Evolutionary conservation across 345 rosid species (phyloP).

Genomic region (Acer yangbiense): DNA sequence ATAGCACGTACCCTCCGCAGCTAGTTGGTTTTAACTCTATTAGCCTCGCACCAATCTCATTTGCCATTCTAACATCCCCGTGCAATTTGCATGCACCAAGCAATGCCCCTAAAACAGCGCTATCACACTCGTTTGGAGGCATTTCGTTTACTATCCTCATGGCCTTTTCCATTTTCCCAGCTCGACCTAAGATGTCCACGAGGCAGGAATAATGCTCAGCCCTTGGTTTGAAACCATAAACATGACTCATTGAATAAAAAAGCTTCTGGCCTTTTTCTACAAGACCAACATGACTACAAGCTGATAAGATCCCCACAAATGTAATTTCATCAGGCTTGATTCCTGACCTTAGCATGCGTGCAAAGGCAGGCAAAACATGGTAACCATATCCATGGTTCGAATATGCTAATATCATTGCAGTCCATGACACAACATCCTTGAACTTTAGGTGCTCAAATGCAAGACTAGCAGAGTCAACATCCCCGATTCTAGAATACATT

Average conservation of each 20-base stretch:
- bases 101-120: conserved; percentile 43
- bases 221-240: conserved; percentile 35
- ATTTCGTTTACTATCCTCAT: conserved; percentile 32
- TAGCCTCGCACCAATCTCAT: conserved; percentile 28
- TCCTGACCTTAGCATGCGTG: conserved; percentile 37
- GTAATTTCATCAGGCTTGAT: conserved; percentile 43
- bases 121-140: conserved; percentile 33
- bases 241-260: conserved; percentile 35
- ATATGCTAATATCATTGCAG: conserved; percentile 47
- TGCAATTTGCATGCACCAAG: conserved; percentile 40
- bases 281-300: conserved; percentile 44
- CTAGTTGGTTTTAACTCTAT: conserved; percentile 37
- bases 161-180: conserved; percentile 37
- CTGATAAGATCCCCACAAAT: conserved; percentile 43
- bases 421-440: conserved; percentile 46
- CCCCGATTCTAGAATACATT: conserved; percentile 39
- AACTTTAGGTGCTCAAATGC: conserved; percentile 33
- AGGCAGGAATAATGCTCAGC: conserved; percentile 50
- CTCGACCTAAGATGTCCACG: conserved; percentile 46
- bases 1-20: conserved; percentile 31
- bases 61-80: conserved; percentile 29
- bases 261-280: conserved; percentile 33
- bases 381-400: conserved; percentile 41
- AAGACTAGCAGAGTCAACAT: conserved; percentile 34
- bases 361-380: conserved; percentile 37